Evolutionary conservation across 1,284 basidiomycete species (phyloP), one percentile per base, ranked within the genome.

Genomic region (Moniliella sp.): DNA sequence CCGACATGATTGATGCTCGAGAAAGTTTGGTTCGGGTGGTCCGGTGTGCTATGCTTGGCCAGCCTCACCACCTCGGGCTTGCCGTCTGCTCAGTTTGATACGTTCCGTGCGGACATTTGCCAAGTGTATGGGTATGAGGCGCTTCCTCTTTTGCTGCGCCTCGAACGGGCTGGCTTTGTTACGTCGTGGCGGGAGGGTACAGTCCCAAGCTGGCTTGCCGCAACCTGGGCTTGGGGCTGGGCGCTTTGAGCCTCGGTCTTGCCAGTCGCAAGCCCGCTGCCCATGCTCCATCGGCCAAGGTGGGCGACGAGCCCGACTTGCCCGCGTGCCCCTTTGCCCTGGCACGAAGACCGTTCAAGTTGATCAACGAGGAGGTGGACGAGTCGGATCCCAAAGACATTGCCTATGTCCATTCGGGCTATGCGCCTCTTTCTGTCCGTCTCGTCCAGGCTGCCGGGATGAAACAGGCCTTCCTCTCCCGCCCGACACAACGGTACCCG

Each of bases 101-200:
- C 71, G 37, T 69, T 93, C 48, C 88, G 88, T 62, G 72, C 79
- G 33, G 86, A 93, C 48, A 70, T 97, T 46, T 65, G 94, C 3
- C 88, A 93, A 77, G 70, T 77, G 15, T 94, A 94, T 61, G 91
- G 91, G 17, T 94, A 88, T 62, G 70, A 80, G 53, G 71, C 77
- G 50, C 65, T 97, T 5, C 78, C 84, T 0, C 66, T 91, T 27
- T 66, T 99, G 18, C 69, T 94, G 31, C 74, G 76, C 10, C 68
- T 97, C 28, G 68, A 77, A 5, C 66, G 74, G 1, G 69, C 79
- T 10, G 69, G 73, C 1, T 69, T 94, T 23, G 65, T 73, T 4
- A 28, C 25, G 12, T 13, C 11, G 15, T 25, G 29, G n/a, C 23
- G 30, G 11, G 13, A 16, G 10, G 30, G 30, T 11, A 23, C n/a